Conservation (phyloP, 1,139 yeast genomes). For the Pichia sp. region DNA sequence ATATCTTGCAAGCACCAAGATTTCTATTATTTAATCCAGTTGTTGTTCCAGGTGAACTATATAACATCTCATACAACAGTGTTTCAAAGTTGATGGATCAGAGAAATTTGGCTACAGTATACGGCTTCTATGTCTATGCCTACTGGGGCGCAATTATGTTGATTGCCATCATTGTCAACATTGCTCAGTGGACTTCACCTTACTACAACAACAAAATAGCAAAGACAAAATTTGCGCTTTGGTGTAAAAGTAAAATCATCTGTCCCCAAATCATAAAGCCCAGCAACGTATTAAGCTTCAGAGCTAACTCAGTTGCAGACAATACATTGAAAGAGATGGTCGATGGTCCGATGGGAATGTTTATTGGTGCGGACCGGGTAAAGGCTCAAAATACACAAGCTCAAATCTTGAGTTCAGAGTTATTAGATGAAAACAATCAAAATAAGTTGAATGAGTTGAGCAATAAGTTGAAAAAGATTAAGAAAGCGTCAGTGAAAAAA, state of each 20-base stretch:
- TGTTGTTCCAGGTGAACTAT: slow-evolving; percentile 21
- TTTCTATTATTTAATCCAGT: slow-evolving; percentile 26
- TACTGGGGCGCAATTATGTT: slow-evolving; percentile 31
- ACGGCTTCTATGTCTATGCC: slow-evolving; percentile 29
- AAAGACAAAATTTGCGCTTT: slow-evolving; percentile 22
- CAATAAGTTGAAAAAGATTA: slow-evolving; percentile 1
- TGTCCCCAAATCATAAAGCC: slow-evolving; percentile 31
- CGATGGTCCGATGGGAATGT: slow-evolving; percentile 16
- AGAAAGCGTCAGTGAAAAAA: not conserved
- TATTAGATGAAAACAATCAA: slow-evolving; percentile 3
- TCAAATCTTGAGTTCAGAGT: not conserved
- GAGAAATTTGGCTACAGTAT: slow-evolving; percentile 29
- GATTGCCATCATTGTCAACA: slow-evolving; percentile 26
- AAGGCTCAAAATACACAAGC: slow-evolving; percentile 8
- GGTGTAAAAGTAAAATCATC: slow-evolving; percentile 32
- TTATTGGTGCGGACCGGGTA: slow-evolving; percentile 8
- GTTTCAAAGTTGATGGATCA: slow-evolving; percentile 28
- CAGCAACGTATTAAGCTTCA: slow-evolving; percentile 3
- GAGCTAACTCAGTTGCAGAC: not conserved
- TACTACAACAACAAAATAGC: slow-evolving; percentile 23
- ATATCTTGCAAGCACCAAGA: slow-evolving; percentile 13
- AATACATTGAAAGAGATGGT: slow-evolving; percentile 4
- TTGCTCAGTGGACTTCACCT: slow-evolving; percentile 33
- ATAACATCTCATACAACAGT: slow-evolving; percentile 26
- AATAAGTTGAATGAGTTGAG: not conserved